Evolutionary conservation across 2,329 filamentous ascomycete genomes (phyloP).

Genomic region (Cryphonectria japonica): DNA sequence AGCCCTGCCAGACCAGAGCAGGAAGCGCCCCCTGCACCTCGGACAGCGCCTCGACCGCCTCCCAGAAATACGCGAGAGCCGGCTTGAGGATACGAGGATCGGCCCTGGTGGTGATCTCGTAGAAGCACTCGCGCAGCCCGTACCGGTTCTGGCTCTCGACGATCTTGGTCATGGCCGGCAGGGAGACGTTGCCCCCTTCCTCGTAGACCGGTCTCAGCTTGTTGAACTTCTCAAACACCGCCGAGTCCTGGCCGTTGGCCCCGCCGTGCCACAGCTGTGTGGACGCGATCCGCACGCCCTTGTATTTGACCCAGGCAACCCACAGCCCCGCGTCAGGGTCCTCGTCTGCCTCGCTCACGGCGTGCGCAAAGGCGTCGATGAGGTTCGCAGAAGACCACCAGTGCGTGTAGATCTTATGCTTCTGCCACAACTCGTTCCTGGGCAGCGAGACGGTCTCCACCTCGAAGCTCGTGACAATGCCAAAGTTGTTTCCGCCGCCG

Average conservation of each 20-base stretch:
- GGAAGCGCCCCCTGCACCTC: conserved; percentile 33
- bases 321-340: conserved; percentile 39
- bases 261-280: conserved; percentile 44
- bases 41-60: conserved; percentile 19
- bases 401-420: conserved; percentile 38
- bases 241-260: conserved; percentile 32
- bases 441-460: conserved; percentile 42
- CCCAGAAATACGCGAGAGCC: conserved; percentile 26
- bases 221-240: conserved; percentile 2
- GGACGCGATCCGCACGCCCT: conserved; percentile 33
- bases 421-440: conserved; percentile 44
- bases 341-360: conserved; percentile 35
- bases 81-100: conserved; percentile 31
- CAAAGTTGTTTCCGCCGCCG: conserved; percentile 47
- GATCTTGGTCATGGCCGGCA: conserved; percentile 29
- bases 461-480: conserved; percentile 56
- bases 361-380: conserved; percentile 38
- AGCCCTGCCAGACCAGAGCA: conserved; percentile 43
- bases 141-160: conserved; percentile 28
- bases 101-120: conserved; percentile 32
- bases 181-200: conserved; percentile 40
- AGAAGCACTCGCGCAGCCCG: conserved; percentile 33
- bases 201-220: neutral
- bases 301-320: conserved; percentile 21
- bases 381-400: conserved; percentile 37